Evolutionary conservation across 495 filamentous ascomycete genomes (phyloP).

Genomic region (Jackrogersella minutella): DNA sequence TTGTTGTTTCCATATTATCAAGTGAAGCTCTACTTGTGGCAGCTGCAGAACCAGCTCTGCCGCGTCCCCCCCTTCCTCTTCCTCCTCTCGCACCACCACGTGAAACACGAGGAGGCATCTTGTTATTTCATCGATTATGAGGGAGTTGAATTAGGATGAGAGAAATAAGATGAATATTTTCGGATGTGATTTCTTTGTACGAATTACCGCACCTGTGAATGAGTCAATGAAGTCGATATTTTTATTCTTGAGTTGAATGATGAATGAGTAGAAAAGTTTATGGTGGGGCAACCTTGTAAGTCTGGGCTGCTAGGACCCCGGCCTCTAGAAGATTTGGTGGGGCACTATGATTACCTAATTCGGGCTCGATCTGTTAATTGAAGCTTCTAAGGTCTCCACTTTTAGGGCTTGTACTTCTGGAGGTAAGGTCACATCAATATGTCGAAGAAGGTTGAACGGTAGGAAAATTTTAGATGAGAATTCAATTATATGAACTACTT

Average conservation of each 20-base stretch:
- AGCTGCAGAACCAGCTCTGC: conserved; percentile 27
- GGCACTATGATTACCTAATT: conserved; percentile 20
- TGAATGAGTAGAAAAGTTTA: conserved; percentile 42
- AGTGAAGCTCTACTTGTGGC: conserved; percentile 16
- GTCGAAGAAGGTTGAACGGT: no score
- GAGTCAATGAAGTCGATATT: no score
- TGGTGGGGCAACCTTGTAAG: conserved; percentile 36
- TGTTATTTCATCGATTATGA: conserved; percentile 7
- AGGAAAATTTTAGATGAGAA: no score
- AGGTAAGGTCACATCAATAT: no score
- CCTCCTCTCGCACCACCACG: conserved; percentile 31
- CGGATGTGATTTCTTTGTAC: no score
- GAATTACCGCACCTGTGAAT: no score
- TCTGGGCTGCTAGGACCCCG: not conserved
- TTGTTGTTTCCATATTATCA: conserved; percentile 19
- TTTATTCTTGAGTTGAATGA: not conserved
- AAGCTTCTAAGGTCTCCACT: not conserved
- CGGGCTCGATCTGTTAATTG: not conserved
- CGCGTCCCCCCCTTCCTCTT: conserved; percentile 26
- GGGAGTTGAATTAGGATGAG: not conserved
- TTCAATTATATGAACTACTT: no score
- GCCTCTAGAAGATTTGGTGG: conserved; percentile 34
- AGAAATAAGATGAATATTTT: no score
- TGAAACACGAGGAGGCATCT: conserved; percentile 36
- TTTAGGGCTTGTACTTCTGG: no score